Evolutionary conservation across 2,329 filamentous ascomycete genomes (phyloP), one percentile per base, ranked within the genome.

Genomic region (Fusarium algeriense): DNA sequence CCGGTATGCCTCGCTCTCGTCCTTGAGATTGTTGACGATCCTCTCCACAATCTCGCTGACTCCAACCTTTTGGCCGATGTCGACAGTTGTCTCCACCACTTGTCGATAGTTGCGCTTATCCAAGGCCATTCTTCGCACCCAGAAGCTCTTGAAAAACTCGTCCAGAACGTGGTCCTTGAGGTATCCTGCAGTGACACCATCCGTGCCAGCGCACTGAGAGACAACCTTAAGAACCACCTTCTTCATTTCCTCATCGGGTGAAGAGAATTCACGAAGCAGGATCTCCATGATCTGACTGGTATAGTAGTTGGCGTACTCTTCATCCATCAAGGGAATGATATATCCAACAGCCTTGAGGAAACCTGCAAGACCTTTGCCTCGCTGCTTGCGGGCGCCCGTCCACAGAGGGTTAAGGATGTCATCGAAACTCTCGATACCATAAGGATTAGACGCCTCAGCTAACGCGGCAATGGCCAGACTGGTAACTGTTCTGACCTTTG

Each of bases 281-380:
- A 98, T 98, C 81, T 98, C 96, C 95, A 99, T 98, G 77, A 99
- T 98, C 81, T 99, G 95, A 74, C 91, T 93, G 12, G 96, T 98
- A 79, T 99, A 99, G 84, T 99, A 99, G 80, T 98, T 98, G 82
- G 96, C 95, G 80, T 98, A 98, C 79, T 99, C 96, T 82, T 99
- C 96, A 83, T 99, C 96, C 96, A 99, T 99, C 56, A 99, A 88
- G 7, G 96, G 96, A 70, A 99, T 98, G 78, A 99, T 97, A 80
- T 96, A 98, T 30, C 96, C 96, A 45, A 99, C 95, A 49, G 96
- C 96, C 83, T 99, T 99, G 68, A 99, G 86, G 82, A 98, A 99
- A 17, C 94, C 95, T 28, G 96, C 95, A 46, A 99, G 87, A 76
- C 95, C 95, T 81, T 99, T 99, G 70, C 96, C 96, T 78, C 96